Base-by-base conservation (phyloP, 2,329 filamentous ascomycete species). In the Fusarium buxicola region DNA sequence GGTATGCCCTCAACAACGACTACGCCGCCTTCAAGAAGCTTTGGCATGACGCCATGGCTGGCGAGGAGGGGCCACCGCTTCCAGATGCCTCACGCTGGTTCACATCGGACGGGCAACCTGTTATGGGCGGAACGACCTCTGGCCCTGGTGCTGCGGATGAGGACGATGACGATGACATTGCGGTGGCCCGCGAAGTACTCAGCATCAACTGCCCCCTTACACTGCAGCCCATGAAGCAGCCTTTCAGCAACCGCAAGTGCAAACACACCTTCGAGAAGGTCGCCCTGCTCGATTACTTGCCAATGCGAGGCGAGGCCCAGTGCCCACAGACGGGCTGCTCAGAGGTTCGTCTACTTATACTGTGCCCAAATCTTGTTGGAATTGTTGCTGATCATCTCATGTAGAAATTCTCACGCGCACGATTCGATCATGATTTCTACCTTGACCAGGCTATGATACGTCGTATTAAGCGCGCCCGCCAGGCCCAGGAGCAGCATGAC, bases 201-300 rank as follows among this genome's bases (percentile, higher is more conserved):
- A 89, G 86, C 73, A 84, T 89, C 28, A 88, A 86, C 67, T 94
- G 91, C 69, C 89, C 90, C 0, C 74, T 94, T 16, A 90, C 89
- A 0, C 78, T 92, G 63, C 79, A 80, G 47, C 79, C 84, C 39
- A 88, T 92, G 78, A 77, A 80, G 36, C 83, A 92, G 48, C 91
- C 91, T 0, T 87, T 86, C 69, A 90, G 85, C 52, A 91, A 86
- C 67, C 77, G 72, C 12, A 84, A 85, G 63, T 94, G 91, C 78
- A 87, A 85, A 52, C 91, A 94, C 73, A 88, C 84, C 0, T 94
- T 92, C 71, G 89, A 94, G 71, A 89, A 86, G 73, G 70, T 73
- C 2, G 85, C 86, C 1, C 88, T 94, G 34, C 55, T 85, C 21
- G 82, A 86, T n/a, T 79, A 79, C 58, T 38, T 88, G 80, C 72